phyloP scores from a whole-genome alignment of 2,329 filamentous ascomycete species.

The Fusarium albidum region DNA sequence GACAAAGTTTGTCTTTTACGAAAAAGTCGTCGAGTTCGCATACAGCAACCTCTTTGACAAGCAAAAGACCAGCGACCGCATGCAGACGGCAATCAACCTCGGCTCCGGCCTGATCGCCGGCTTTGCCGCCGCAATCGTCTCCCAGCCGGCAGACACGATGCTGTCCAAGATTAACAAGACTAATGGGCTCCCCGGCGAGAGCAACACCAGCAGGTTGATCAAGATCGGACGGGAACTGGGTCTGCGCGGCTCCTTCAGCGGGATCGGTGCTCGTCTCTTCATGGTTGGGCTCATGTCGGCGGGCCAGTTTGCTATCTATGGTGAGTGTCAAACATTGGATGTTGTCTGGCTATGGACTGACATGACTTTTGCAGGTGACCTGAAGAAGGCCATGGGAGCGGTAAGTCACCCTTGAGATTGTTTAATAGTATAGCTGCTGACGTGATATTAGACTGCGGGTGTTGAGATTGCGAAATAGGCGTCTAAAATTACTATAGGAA shows the following conservation, averaged over 20 bases:
- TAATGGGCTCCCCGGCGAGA: slow-evolving; percentile 84
- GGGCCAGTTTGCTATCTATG: slow-evolving; percentile 90
- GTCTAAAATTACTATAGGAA: too few relatives aligned
- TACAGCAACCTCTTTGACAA: slow-evolving; percentile 76
- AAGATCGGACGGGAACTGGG: slow-evolving; percentile 89
- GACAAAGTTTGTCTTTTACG: slow-evolving; percentile 92
- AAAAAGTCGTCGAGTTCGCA: slow-evolving; percentile 81
- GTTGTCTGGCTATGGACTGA: background rate
- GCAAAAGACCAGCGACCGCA: slow-evolving; percentile 66
- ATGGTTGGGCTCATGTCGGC: slow-evolving; percentile 75
- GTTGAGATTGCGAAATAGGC: too few relatives aligned
- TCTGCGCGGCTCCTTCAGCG: slow-evolving; percentile 76
- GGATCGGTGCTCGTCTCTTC: slow-evolving; percentile 75
- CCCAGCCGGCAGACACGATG: slow-evolving; percentile 91
- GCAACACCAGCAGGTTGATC: slow-evolving; percentile 79
- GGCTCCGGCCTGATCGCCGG: slow-evolving; percentile 58
- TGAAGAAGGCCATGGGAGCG: too few relatives aligned
- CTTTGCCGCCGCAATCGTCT: slow-evolving; percentile 86
- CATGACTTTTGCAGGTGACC: too few relatives aligned
- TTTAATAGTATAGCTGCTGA: too few relatives aligned
- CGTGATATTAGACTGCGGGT: too few relatives aligned
- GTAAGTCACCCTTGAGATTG: too few relatives aligned
- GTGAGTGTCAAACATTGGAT: slow-evolving; percentile 52
- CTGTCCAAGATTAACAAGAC: slow-evolving; percentile 96
- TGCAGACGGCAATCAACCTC: slow-evolving; percentile 84